Base-by-base conservation (phyloP, 2,329 filamentous ascomycete species). In the Dactylellina drechsleri region DNA sequence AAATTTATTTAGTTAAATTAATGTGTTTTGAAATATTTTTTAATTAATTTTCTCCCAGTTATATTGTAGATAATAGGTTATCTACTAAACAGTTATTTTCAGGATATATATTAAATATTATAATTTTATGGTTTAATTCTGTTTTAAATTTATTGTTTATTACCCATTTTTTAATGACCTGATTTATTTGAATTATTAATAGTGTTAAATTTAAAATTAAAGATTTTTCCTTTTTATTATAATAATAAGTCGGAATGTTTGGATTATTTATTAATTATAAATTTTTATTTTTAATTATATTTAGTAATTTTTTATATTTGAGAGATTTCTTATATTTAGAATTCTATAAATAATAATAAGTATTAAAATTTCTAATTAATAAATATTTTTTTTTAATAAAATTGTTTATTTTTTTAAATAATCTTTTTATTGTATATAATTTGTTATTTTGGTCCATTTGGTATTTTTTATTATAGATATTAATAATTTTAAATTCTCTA, bases 281-380 rank as follows among this genome's bases (percentile, higher is more conserved):
- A n/a, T n/a, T n/a, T n/a, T n/a, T 36, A 26, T 52, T 56, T 5
- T 49, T 45, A 50, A 36, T 8, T 56, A 49, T 56, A 43, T 62
- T 43, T 18, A 56, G 53, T 54, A 16, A 49, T 56, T 52, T 56
- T 52, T n/a, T n/a, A 52, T 56, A 43, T 23, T 52, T 26, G 18
- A 62, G 23, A 56, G 7, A 56, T 56, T 56, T 23, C 53, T 62
- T 23, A 49, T 62, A 23, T 62, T n/a, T 5, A 20, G 12, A 52
- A 52, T 62, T 52, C 18, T n/a, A n/a, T n/a, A n/a, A n/a, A n/a
- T n/a, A n/a, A 62, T 41, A n/a, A n/a, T n/a, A n/a, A n/a, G n/a
- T n/a, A n/a, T n/a, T n/a, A n/a, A n/a, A n/a, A n/a, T n/a, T n/a
- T n/a, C n/a, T n/a, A n/a, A n/a, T n/a, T n/a, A n/a, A n/a, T n/a